Evolutionary conservation across 805 yeast genomes (phyloP), one percentile per base, ranked within the genome.

Genomic region (Candida ascalaphidarum): DNA sequence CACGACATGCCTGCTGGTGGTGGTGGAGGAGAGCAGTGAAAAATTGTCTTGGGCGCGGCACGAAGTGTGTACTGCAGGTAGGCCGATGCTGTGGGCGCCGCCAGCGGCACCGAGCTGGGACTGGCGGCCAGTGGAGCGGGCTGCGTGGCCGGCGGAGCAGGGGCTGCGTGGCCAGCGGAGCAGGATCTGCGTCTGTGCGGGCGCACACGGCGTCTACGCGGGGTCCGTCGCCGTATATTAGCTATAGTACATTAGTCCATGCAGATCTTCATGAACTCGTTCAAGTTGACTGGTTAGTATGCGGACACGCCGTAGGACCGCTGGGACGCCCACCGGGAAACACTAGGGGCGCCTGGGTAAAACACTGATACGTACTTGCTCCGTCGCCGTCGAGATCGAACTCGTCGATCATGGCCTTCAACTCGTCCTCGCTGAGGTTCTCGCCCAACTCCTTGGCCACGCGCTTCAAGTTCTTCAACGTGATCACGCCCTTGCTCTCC

Each of bases 321-420:
- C 6, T 11, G 11, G n/a, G n/a, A n/a, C n/a, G n/a, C n/a, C n/a
- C n/a, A 7, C n/a, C 12, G 15, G 9, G 12, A 22, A 14, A 14
- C 5, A 14, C 8, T 8, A 6, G 17, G 14, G 8, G 6, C 8
- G 6, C 8, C 18, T 6, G 8, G 6, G 8, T 6, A 6, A 17
- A 17, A 7, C 18, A n/a, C 7, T 4, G 23, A 47, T 60, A 68
- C 69, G 43, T 55, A 57, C 69, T 88, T 40, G 83, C 95, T 28
- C 97, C 97, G 52, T 92, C 97, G 31, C 84, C 94, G 50, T 92
- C 96, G 28, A 88, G 59, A 57, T 92, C 99, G 49, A 92, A 92
- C 53, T 89, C 97, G 36, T 88, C 95, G 39, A 92, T 92, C 98
- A 92, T 92, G 4, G 96, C 96, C 40, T 82, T 70, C 28, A 92